Conservation (phyloP, 2,329 filamentous ascomycete species). For the Microascus cirrosus region DNA sequence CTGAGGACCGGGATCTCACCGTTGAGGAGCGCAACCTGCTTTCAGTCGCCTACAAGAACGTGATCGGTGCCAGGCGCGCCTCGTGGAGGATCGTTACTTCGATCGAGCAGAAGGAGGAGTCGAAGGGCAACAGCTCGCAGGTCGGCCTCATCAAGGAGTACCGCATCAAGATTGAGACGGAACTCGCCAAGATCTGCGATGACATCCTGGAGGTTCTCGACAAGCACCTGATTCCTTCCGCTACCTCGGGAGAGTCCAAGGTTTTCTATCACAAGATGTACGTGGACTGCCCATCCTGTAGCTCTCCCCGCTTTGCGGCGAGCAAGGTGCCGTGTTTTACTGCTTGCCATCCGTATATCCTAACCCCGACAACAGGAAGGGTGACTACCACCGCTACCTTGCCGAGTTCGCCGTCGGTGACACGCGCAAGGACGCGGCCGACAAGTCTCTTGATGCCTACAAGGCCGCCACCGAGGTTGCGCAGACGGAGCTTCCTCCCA, state of each 20-base stretch:
- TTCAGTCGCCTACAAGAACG: constrained; percentile 98
- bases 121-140: constrained; percentile 91
- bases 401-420: constrained; percentile 93
- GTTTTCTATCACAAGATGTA: constrained; percentile 99
- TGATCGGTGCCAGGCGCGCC: constrained; percentile 90
- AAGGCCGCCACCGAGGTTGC: constrained; percentile 95
- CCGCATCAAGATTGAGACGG: constrained; percentile 94
- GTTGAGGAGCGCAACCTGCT: constrained; percentile 97
- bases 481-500: constrained; percentile 93
- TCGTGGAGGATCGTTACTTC: constrained; percentile 98
- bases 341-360: constrained; percentile 1
- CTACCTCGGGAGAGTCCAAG: constrained; percentile 94
- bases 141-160: constrained; percentile 93
- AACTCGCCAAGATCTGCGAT: constrained; percentile 95
- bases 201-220: constrained; percentile 94
- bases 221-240: constrained; percentile 85
- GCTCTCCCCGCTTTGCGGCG: background rate
- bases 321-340: background rate
- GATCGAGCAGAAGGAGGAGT: constrained; percentile 99
- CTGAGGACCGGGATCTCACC: constrained; percentile 69
- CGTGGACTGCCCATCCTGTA: constrained; percentile 17
- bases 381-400: constrained; percentile 98
- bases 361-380: constrained; percentile 60
- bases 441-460: constrained; percentile 94
- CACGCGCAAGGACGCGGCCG: constrained; percentile 88